These are phyloP conservation scores for Guadua angustifolia DNA, from an alignment of 176 grass and related monocot species.

Conservation along the genomic window DNA sequence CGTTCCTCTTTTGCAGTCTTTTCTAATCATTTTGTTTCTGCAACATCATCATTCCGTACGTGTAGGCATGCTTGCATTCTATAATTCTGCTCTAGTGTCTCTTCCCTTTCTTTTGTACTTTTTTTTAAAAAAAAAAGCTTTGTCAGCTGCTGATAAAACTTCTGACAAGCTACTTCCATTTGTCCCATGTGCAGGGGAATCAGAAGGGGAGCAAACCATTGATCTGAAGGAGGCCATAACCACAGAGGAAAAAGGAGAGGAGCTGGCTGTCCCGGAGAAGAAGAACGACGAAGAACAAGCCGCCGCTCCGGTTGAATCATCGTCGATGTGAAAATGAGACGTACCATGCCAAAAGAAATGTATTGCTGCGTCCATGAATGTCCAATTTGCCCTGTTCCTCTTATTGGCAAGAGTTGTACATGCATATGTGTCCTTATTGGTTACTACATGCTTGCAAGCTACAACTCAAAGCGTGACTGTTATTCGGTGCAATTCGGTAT, in stretches of 20 bases:
- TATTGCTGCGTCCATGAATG: not conserved
- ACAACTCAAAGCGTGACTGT: not conserved
- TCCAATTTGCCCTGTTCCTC: not conserved
- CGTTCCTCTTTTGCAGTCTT: not conserved
- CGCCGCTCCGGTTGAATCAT: not conserved
- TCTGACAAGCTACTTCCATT: not conserved
- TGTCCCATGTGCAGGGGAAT: conserved; percentile 41
- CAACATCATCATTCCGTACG: not conserved
- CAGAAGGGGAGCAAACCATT: conserved; percentile 31
- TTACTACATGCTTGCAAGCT: not conserved
- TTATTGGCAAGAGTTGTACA: not conserved
- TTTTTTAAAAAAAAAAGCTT: not conserved
- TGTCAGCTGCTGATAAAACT: not conserved
- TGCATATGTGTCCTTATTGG: not conserved
- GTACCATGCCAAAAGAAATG: conserved; percentile 26
- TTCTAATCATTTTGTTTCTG: not conserved
- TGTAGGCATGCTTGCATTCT: not conserved
- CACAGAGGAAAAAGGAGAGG: conserved; percentile 20
- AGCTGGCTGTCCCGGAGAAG: conserved; percentile 20
- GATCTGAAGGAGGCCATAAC: conserved; percentile 32
- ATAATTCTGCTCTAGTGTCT: not conserved
- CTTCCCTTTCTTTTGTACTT: not conserved
- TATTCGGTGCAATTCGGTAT: not conserved
- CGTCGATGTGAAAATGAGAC: conserved; percentile 39
- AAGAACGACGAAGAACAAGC: conserved; percentile 22